Evolutionary conservation across 1,139 yeast genomes (phyloP).

Genomic region (Candida smagusa): DNA sequence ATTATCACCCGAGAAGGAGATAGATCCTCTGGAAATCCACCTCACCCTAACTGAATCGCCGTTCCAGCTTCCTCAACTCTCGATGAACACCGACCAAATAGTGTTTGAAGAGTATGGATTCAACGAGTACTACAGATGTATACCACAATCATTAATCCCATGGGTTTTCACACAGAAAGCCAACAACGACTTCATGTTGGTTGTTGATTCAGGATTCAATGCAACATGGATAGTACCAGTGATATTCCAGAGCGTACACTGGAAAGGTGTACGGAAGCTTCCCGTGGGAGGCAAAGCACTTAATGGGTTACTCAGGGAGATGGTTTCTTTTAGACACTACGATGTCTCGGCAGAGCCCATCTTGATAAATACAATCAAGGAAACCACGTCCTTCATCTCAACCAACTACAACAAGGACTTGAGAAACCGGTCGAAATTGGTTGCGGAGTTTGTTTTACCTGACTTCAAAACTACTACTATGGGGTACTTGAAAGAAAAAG

Average conservation of each 20-base stretch:
- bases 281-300: constrained; percentile 84
- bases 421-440: constrained; percentile 23
- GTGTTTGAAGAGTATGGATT: constrained; percentile 93
- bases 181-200: constrained; percentile 63
- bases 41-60: constrained; percentile 75
- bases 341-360: constrained; percentile 91
- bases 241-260: constrained; percentile 71
- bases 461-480: constrained; percentile 77
- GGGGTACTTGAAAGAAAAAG: constrained; percentile 55
- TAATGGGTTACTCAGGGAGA: constrained; percentile 78
- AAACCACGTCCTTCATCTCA: constrained; percentile 73
- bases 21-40: constrained; percentile 48
- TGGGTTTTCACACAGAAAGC: constrained; percentile 42
- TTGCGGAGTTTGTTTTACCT: constrained; percentile 75
- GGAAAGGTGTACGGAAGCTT: constrained; percentile 72
- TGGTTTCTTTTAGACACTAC: constrained; percentile 86
- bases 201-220: constrained; percentile 85
- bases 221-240: constrained; percentile 88
- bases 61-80: constrained; percentile 75
- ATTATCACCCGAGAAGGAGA: constrained; percentile 27
- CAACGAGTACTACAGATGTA: constrained; percentile 57
- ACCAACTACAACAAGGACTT: constrained; percentile 60
- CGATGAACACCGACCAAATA: constrained; percentile 85
- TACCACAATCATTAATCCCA: constrained; percentile 68
- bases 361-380: constrained; percentile 82